Evolutionary conservation across 768 basidiomycete genomes (phyloP).

Genomic region (Russula brevipes): DNA sequence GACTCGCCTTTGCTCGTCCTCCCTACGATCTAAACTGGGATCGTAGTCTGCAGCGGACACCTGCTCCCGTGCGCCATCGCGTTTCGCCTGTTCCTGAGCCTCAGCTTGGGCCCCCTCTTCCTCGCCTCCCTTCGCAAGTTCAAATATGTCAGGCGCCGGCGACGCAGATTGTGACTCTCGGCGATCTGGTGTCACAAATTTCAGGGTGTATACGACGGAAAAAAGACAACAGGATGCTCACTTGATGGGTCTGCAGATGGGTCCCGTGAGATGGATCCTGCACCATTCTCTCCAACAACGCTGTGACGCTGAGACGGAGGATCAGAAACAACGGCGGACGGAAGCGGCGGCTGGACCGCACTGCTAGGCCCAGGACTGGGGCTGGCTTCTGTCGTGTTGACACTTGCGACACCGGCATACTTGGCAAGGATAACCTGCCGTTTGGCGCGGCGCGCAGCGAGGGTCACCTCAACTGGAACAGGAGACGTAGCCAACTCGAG

Average conservation of each 20-base stretch:
- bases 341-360: slow-evolving; percentile 68
- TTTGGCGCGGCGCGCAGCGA: slow-evolving; percentile 62
- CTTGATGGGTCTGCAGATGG: slow-evolving; percentile 3
- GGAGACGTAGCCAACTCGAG: slow-evolving; percentile 45
- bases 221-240: background rate
- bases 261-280: slow-evolving; percentile 1
- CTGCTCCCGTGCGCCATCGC: slow-evolving; percentile 51
- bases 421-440: slow-evolving; percentile 79
- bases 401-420: slow-evolving; percentile 49
- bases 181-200: background rate
- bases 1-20: slow-evolving; percentile 73
- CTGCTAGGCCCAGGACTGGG: slow-evolving; percentile 63
- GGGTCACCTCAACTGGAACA: slow-evolving; percentile 52
- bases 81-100: slow-evolving; percentile 41
- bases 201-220: background rate
- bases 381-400: slow-evolving; percentile 33
- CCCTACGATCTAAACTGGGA: slow-evolving; percentile 72
- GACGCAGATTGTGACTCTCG: slow-evolving; percentile 53
- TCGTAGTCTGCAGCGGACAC: slow-evolving; percentile 94
- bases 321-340: slow-evolving; percentile 58
- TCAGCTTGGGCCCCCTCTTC: slow-evolving; percentile 44
- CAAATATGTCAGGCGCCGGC: slow-evolving; percentile 55
- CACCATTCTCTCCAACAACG: slow-evolving; percentile 31
- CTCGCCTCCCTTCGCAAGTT: slow-evolving; percentile 62
- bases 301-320: slow-evolving; percentile 52